phyloP scores from a whole-genome alignment of 495 filamentous ascomycete genomes.

The Aspergillus cristatus region DNA sequence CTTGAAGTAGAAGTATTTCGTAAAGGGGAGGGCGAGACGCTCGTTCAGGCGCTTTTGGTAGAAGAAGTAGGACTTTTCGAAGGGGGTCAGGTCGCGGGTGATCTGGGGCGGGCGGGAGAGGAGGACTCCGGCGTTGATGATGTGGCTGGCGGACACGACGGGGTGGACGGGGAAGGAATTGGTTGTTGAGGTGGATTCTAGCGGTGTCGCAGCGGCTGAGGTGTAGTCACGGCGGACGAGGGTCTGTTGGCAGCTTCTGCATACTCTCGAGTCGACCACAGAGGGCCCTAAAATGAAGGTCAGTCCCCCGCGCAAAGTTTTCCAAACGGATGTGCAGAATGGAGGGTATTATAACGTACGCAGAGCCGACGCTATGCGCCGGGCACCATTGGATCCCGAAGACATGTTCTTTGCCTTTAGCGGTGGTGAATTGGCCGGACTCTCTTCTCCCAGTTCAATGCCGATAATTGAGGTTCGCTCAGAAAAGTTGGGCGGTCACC shows the following conservation, averaged over 20 bases:
- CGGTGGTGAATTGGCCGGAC: constrained; percentile 7
- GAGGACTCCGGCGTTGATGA: constrained; percentile 68
- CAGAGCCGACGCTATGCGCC: constrained; percentile 34
- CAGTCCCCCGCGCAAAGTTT: constrained; percentile 1
- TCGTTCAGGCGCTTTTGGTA: constrained; percentile 98
- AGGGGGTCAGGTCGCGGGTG: constrained; percentile 71
- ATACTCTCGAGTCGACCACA: constrained; percentile 36
- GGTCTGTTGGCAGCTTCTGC: constrained; percentile 43
- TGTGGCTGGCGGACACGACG: constrained; percentile 42
- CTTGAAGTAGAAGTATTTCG: constrained; percentile 92
- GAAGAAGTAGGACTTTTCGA: constrained; percentile 88
- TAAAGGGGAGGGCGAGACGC: constrained; percentile 81
- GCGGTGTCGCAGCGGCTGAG: constrained; percentile 30
- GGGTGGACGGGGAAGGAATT: constrained; percentile 12
- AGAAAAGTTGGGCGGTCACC: constrained; percentile 38
- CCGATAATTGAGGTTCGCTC: constrained; percentile 11
- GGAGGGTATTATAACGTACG: constrained; percentile 18
- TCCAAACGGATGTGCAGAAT: not conserved
- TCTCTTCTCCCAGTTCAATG: constrained; percentile 10
- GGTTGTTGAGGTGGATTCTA: constrained; percentile 21
- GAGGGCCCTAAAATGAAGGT: constrained; percentile 26
- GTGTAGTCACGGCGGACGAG: constrained; percentile 38
- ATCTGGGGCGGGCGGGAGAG: constrained; percentile 83
- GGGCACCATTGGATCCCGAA: constrained; percentile 35
- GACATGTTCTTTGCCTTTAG: constrained; percentile 28